These are phyloP conservation scores for Moricandia moricandioides DNA, from an alignment of 345 rosid species.

Conservation along the genomic window DNA sequence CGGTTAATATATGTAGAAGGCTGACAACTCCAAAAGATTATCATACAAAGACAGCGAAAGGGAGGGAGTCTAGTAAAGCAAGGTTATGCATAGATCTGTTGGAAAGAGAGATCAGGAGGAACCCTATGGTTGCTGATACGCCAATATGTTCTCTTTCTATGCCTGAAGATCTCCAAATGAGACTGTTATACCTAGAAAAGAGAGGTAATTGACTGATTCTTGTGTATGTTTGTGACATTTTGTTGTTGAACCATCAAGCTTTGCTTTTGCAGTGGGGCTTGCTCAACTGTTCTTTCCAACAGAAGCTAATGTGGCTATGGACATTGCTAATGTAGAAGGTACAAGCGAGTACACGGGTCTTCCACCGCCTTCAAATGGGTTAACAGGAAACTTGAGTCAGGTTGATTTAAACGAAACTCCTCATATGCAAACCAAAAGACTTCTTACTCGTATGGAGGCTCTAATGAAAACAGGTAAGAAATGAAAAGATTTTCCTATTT, in stretches of 20 bases:
- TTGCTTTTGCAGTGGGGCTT: slow-evolving; percentile 60
- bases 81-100: slow-evolving; percentile 78
- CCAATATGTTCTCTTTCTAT: slow-evolving; percentile 46
- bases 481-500: neutral
- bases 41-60: slow-evolving; percentile 60
- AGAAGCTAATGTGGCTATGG: slow-evolving; percentile 95
- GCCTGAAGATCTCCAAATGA: slow-evolving; percentile 86
- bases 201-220: slow-evolving; percentile 56
- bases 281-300: slow-evolving; percentile 85
- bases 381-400: slow-evolving; percentile 65
- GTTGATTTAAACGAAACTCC: slow-evolving; percentile 97
- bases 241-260: neutral
- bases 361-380: slow-evolving; percentile 46
- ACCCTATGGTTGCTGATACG: slow-evolving; percentile 53
- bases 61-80: slow-evolving; percentile 75
- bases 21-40: slow-evolving; percentile 87
- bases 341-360: slow-evolving; percentile 63
- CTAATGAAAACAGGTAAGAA: slow-evolving; percentile 81
- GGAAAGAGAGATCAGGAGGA: slow-evolving; percentile 83
- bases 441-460: slow-evolving; percentile 68
- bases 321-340: slow-evolving; percentile 75
- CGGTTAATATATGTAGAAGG: slow-evolving; percentile 75
- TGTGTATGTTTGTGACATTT: neutral
- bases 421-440: slow-evolving; percentile 57
- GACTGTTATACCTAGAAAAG: slow-evolving; percentile 81